Percentiles rank a stretch among this genome's conserved stretches.
These are phyloP conservation scores for Fragaria vesca DNA, from an alignment of 306 rosid genomes.

Conservation along the genomic window DNA sequence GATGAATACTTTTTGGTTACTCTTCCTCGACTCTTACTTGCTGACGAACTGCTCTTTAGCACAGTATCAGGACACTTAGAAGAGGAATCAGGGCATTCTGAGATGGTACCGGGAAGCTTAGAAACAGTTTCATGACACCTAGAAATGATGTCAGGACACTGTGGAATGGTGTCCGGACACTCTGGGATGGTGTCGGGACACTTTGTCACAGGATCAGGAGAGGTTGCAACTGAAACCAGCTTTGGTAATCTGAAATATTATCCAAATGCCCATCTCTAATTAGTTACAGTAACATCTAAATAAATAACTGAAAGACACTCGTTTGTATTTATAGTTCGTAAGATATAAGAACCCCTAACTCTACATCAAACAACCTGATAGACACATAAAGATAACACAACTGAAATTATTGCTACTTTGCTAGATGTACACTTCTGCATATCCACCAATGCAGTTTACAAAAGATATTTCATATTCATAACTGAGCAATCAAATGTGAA, in stretches of 20 bases:
- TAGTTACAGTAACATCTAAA: not conserved
- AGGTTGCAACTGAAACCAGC: slow-evolving; percentile 9
- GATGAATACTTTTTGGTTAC: slow-evolving; percentile 68
- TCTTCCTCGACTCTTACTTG: slow-evolving; percentile 73
- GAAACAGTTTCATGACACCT: not conserved
- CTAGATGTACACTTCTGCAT: not conserved
- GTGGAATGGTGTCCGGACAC: not conserved
- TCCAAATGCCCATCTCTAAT: not conserved
- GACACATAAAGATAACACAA: not conserved
- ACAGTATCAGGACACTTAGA: not conserved
- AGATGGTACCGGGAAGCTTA: not conserved
- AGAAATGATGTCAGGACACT: not conserved
- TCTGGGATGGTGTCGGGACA: not conserved
- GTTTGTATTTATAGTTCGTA: not conserved
- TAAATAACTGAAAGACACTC: not conserved
- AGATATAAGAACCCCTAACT: not conserved
- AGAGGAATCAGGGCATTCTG: not conserved
- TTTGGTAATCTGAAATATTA: slow-evolving; percentile 3
- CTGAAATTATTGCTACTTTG: not conserved
- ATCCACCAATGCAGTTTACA: not conserved
- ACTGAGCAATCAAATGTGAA: not conserved
- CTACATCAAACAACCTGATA: not conserved
- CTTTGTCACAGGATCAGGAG: not conserved
- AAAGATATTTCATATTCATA: not conserved
- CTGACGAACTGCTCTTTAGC: slow-evolving; percentile 45